A percentile compares a stretch with the other conserved stretches of the same genome.
phyloP scores from a whole-genome alignment of 2,329 filamentous ascomycete species.

The Chaetomiaceae sp. region DNA sequence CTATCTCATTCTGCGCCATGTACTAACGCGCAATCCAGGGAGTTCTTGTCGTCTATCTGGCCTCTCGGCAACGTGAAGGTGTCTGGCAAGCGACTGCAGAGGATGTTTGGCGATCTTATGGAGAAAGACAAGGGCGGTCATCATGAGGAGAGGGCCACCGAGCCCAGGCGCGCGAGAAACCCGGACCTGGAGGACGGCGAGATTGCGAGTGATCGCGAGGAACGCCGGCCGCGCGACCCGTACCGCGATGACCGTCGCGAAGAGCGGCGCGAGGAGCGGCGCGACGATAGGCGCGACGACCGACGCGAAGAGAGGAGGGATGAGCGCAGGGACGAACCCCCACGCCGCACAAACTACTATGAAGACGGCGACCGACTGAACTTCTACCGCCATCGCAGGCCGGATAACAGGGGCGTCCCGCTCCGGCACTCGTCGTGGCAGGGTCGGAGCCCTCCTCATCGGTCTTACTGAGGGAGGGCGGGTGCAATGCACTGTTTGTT shows the following conservation, averaged over 20 bases:
- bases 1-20: not conserved
- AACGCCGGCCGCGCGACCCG: slow-evolving; percentile 24
- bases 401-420: slow-evolving; percentile 24
- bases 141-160: slow-evolving; percentile 23
- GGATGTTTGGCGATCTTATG: slow-evolving; percentile 32
- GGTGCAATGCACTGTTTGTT: not conserved
- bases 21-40: slow-evolving; percentile 27
- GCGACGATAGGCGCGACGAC: slow-evolving; percentile 21
- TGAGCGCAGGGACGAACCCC: slow-evolving; percentile 25
- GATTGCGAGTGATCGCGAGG: slow-evolving; percentile 33
- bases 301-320: slow-evolving; percentile 18
- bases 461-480: slow-evolving; percentile 23
- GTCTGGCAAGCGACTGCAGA: slow-evolving; percentile 31
- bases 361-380: slow-evolving; percentile 29
- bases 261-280: slow-evolving; percentile 25
- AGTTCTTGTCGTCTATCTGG: slow-evolving; percentile 36
- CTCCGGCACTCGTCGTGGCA: slow-evolving; percentile 26
- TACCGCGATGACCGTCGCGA: slow-evolving; percentile 29
- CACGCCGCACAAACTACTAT: slow-evolving; percentile 28
- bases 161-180: slow-evolving; percentile 22
- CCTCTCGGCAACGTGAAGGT: slow-evolving; percentile 33
- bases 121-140: slow-evolving; percentile 29
- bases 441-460: slow-evolving; percentile 25
- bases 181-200: slow-evolving; percentile 34
- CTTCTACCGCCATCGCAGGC: slow-evolving; percentile 27